These are phyloP conservation scores for Leishmania martiniquensis DNA, from an alignment of 208 protist species.

Conservation along the genomic window DNA sequence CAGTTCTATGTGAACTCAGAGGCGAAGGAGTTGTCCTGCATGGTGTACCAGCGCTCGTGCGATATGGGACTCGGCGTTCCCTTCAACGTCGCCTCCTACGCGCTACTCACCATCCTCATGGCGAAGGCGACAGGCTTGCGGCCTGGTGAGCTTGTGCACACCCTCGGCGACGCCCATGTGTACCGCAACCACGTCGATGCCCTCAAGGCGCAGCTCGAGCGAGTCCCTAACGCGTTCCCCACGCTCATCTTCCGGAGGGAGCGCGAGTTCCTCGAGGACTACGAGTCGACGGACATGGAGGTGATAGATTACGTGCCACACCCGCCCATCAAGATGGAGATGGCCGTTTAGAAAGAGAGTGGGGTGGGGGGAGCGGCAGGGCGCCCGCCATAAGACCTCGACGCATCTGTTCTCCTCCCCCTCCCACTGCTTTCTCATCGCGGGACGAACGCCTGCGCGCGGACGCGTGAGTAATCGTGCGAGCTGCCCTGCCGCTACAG, in stretches of 20 bases:
- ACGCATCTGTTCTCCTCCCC: background rate
- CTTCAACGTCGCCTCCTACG: slow-evolving; percentile 99
- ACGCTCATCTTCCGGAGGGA: slow-evolving; percentile 70
- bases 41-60: slow-evolving; percentile 94
- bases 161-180: slow-evolving; percentile 98
- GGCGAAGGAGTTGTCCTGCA: slow-evolving; percentile 94
- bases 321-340: slow-evolving; percentile 96
- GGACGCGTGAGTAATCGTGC: background rate
- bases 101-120: slow-evolving; percentile 95
- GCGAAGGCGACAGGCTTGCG: slow-evolving; percentile 94
- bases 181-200: slow-evolving; percentile 98
- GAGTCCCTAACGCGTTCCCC: slow-evolving; percentile 95
- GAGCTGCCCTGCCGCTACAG: no score
- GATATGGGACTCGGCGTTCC: slow-evolving; percentile 99
- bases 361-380: background rate
- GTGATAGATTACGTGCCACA: slow-evolving; percentile 96
- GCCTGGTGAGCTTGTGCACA: slow-evolving; percentile 97
- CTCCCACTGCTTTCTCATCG: background rate
- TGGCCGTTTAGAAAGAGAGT: slow-evolving; percentile 92
- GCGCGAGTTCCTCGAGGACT: slow-evolving; percentile 91
- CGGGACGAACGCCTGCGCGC: background rate
- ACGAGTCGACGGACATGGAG: slow-evolving; percentile 93
- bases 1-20: slow-evolving; percentile 97
- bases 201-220: slow-evolving; percentile 93
- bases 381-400: background rate